phyloP scores from a whole-genome alignment of 164 flowering plant species.

The Houttuynia cordata region DNA sequence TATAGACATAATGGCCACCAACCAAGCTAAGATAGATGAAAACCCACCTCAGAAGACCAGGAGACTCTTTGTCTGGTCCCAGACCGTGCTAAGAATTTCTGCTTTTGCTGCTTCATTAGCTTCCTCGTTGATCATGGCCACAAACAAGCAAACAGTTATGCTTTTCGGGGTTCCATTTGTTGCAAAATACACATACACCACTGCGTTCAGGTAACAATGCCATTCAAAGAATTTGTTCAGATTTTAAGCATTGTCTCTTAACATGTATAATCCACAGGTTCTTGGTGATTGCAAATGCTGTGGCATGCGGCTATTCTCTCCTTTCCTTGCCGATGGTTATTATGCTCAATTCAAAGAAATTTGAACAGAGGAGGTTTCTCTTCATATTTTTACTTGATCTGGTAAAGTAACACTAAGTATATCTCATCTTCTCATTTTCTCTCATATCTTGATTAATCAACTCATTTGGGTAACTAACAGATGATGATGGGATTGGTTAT shows the following conservation, averaged over 20 bases:
- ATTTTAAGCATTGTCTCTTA: not conserved
- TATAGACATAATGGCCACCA: constrained; percentile 11
- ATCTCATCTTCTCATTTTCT: too few species aligned
- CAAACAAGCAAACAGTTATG: constrained; percentile 17
- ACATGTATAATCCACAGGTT: constrained; percentile 27
- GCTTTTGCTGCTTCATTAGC: constrained; percentile 28
- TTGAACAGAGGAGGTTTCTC: constrained; percentile 20
- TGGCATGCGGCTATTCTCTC: constrained; percentile 24
- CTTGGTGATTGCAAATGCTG: constrained; percentile 22
- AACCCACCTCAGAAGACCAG: constrained; percentile 3
- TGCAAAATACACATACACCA: constrained; percentile 29
- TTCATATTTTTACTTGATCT: constrained; percentile 38
- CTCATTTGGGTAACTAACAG: constrained; percentile 17
- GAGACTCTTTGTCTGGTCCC: constrained; percentile 12
- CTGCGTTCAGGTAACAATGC: constrained; percentile 27
- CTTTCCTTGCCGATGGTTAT: constrained; percentile 26
- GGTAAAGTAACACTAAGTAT: constrained; percentile 24
- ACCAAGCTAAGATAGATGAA: constrained; percentile 3
- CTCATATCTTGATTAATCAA: not conserved
- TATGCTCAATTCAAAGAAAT: constrained; percentile 5
- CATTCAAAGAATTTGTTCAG: too few species aligned
- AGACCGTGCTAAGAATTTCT: constrained; percentile 24
- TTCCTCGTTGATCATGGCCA: constrained; percentile 18
- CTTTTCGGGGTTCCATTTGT: constrained; percentile 16
- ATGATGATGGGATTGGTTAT: constrained; percentile 27